These are phyloP conservation scores for Tanacetum coccineum DNA, from an alignment of 129 eudicot genomes.

Conservation along the genomic window DNA sequence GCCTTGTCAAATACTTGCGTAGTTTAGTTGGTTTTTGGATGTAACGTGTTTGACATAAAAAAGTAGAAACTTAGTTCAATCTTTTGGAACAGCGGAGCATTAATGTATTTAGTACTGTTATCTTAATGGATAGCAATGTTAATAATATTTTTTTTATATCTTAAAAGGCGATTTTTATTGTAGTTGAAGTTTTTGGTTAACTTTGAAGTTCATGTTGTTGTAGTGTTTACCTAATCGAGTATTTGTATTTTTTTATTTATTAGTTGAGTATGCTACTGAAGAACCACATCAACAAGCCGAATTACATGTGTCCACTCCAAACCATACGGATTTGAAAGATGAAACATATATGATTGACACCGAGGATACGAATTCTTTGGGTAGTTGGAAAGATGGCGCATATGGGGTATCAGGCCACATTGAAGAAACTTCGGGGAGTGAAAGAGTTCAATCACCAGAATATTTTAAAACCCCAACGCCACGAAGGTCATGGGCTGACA, in stretches of 20 bases:
- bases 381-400: conserved; percentile 51
- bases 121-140: background rate
- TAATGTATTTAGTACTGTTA: background rate
- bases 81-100: too few relatives aligned
- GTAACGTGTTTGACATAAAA: too few relatives aligned
- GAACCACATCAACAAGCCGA: conserved; percentile 25
- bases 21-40: too few relatives aligned
- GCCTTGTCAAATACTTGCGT: too few relatives aligned
- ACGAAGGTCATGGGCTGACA: conserved; percentile 94
- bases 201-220: background rate
- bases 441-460: conserved; percentile 24
- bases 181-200: background rate
- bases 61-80: too few relatives aligned
- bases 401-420: conserved; percentile 32
- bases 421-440: conserved; percentile 26
- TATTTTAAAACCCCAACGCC: conserved; percentile 30
- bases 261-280: conserved; percentile 14
- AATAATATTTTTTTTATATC: background rate
- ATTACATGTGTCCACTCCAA: conserved; percentile 24
- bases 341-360: conserved; percentile 43
- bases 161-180: background rate
- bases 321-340: conserved; percentile 25
- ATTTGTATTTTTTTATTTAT: conserved; percentile 15
- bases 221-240: conserved; percentile 6
- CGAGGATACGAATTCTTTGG: conserved; percentile 63